Percentiles rank a stretch among this genome's conserved stretches.
phyloP scores from a whole-genome alignment of 169 alveolate genomes.

The Plasmodium vivax region DNA sequence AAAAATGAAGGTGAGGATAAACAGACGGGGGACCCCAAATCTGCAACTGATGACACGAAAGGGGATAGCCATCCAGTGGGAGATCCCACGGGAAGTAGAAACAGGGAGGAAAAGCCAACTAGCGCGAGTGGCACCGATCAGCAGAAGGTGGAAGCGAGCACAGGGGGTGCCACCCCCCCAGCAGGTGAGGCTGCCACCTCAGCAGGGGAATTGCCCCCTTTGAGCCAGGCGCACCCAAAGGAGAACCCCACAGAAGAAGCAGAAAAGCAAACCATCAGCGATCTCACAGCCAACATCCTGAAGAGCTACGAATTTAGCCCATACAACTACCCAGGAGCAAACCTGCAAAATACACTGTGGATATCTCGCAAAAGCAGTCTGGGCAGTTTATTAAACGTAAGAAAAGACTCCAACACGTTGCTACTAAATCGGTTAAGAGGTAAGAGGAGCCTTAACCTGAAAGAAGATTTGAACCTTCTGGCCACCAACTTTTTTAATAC shows the following conservation, averaged over 20 bases:
- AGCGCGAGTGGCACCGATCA: not conserved
- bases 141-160: not conserved
- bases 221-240: not conserved
- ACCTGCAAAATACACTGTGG: constrained; percentile 23
- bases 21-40: not conserved
- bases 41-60: not conserved
- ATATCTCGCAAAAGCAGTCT: constrained; percentile 46
- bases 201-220: not conserved
- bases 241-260: not conserved
- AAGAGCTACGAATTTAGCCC: constrained; percentile 18
- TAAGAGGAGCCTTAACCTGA: constrained; percentile 62
- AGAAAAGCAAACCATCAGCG: not conserved
- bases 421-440: constrained; percentile 38
- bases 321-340: constrained; percentile 3
- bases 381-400: constrained; percentile 47
- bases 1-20: not conserved
- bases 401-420: constrained; percentile 47
- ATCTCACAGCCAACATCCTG: not conserved
- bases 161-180: not conserved
- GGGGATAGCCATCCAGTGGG: not conserved
- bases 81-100: not conserved
- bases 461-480: constrained; percentile 38
- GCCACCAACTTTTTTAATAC: constrained; percentile 12
- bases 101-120: not conserved
- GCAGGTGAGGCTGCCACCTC: not conserved